Percentiles rank a stretch among this genome's conserved stretches.
phyloP scores from a whole-genome alignment of 345 rosid genomes.

The Eucalyptus guilfoylei region DNA sequence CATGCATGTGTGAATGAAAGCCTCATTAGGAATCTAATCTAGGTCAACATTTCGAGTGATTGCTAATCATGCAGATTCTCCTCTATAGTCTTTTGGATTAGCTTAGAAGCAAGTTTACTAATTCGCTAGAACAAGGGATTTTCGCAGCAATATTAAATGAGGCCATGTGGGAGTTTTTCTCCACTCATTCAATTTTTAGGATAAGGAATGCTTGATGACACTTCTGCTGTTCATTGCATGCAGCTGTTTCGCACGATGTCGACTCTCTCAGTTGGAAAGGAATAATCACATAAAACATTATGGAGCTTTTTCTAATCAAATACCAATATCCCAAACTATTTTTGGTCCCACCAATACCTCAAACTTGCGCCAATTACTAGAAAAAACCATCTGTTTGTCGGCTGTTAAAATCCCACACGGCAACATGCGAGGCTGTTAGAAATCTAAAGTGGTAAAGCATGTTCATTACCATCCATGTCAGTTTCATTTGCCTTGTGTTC shows the following conservation, averaged over 20 bases:
- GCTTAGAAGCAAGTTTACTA: neutral
- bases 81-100: neutral
- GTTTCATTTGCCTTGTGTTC: neutral
- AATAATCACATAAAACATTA: neutral
- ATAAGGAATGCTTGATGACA: neutral
- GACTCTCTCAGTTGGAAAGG: neutral
- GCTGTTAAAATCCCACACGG: neutral
- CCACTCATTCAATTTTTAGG: neutral
- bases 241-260: neutral
- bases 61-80: neutral
- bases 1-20: neutral
- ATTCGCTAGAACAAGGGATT: neutral
- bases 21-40: neutral
- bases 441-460: neutral
- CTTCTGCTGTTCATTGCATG: neutral
- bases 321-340: neutral
- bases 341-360: neutral
- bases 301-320: rapidly evolving
- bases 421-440: neutral
- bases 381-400: neutral
- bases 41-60: neutral
- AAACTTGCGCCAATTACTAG: neutral
- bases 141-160: neutral
- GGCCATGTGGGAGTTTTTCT: neutral
- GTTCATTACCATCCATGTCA: neutral